Conservation (phyloP, 2,329 filamentous ascomycete genomes). For the Basipetospora chlamydospora region DNA sequence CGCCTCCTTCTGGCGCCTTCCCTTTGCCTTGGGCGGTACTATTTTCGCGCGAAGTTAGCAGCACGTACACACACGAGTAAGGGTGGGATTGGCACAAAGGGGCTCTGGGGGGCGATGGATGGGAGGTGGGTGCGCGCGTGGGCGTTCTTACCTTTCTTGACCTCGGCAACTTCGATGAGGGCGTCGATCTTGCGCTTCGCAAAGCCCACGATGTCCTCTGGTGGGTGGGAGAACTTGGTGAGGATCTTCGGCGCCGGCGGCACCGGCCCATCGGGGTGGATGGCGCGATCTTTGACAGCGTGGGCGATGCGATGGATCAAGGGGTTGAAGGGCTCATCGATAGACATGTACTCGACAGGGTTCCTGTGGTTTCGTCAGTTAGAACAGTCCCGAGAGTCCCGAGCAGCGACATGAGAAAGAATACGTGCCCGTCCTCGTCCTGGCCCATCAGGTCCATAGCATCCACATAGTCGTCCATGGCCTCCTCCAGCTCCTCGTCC, state of each 20-base stretch:
- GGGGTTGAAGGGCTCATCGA: conserved; percentile 75
- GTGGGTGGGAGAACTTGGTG: conserved; percentile 58
- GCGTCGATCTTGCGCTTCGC: conserved; percentile 43
- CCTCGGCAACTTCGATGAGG: conserved; percentile 55
- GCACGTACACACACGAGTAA: no score
- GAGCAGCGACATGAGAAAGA: background rate
- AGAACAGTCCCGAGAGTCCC: background rate
- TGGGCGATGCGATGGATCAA: conserved; percentile 79
- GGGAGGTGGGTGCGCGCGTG: no score
- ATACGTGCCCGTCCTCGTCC: conserved; percentile 63
- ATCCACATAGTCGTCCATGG: conserved; percentile 88
- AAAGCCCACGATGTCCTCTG: conserved; percentile 47
- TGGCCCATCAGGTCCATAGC: conserved; percentile 72
- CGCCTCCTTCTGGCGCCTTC: conserved; percentile 52
- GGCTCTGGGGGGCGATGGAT: no score
- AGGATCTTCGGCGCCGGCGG: conserved; percentile 49
- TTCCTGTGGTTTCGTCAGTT: conserved; percentile 15
- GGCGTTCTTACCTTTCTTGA: conserved; percentile 63
- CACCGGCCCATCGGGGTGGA: conserved; percentile 52
- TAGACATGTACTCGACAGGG: conserved; percentile 52
- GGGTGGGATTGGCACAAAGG: no score
- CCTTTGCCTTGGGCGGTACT: conserved; percentile 70
- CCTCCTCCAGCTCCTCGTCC: conserved; percentile 52
- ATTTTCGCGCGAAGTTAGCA: no score
- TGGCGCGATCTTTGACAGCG: conserved; percentile 68